Evolutionary conservation across 1,284 basidiomycete genomes (phyloP), one percentile per base, ranked within the genome.

Genomic region (Sporisorium scitamineum): DNA sequence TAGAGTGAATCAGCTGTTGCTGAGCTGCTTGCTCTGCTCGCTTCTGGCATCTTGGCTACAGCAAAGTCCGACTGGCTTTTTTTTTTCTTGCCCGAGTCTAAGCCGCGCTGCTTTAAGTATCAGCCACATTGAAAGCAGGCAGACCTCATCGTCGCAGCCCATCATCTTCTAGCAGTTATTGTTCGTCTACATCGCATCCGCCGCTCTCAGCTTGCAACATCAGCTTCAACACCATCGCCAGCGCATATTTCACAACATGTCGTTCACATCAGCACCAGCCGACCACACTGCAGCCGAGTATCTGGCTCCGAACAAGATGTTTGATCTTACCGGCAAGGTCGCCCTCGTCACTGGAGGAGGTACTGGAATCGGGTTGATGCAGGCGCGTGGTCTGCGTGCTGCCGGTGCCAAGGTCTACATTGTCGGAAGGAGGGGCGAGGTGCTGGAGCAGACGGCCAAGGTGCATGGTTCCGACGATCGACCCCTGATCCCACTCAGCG

Each of bases 341-440:
- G 91, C 92, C 8, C 85, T 94, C 34, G 90, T 93, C 32, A 92
- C 92, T 0, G 92, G 93, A 47, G 93, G 92, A 6, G 92, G 91
- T 26, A 92, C 91, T 0, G 93, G 93, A 2, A 93, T 94, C 51
- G 86, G 87, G 6, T 85, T 91, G 67, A 91, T 91, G 90, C 92
- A 93, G 62, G 88, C 92, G 6, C 88, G 89, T 60, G 92, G 91
- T 5, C 88, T 94, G 16, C 92, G 92, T 11, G 89, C 89, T 24
- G 92, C 91, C 77, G 92, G 92, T 2, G 92, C 93, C 16, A 92
- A 90, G 73, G 93, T 94, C 16, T 94, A 87, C 89, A 92, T 90
- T 31, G 86, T 79, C 39, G 70, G 60, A 29, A 63, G 68, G 18
- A 45, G 77, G 27, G 52, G 18, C 4, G 76, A 74, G 24, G 70